Conservation (phyloP, 1,139 yeast genomes). For the Insectozyma bohioensis region DNA sequence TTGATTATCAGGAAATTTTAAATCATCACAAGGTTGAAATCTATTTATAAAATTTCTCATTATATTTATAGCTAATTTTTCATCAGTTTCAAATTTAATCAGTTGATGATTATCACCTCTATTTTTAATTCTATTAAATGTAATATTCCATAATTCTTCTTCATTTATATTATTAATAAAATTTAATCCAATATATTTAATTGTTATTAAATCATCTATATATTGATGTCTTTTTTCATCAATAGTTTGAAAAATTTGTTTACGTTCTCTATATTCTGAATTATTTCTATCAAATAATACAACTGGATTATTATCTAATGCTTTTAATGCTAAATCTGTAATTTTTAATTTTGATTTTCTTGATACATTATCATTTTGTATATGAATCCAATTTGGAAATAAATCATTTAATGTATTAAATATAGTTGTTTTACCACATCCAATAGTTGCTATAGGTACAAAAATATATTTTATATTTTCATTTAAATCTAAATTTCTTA, state of each 20-base stretch:
- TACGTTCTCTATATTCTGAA: constrained; percentile 68
- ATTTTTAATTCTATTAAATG: constrained; percentile 55
- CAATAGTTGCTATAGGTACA: constrained; percentile 86
- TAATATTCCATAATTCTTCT: constrained; percentile 45
- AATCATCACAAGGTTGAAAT: constrained; percentile 57
- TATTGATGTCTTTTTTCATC: constrained; percentile 34
- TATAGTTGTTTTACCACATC: constrained; percentile 93
- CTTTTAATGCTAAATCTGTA: constrained; percentile 48
- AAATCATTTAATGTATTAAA: constrained; percentile 58
- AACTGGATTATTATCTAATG: constrained; percentile 34
- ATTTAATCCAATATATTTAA: constrained; percentile 64
- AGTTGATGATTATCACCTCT: constrained; percentile 94
- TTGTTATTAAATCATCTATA: constrained; percentile 29
- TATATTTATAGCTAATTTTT: constrained; percentile 50
- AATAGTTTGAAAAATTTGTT: constrained; percentile 61
- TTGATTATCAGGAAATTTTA: constrained; percentile 56
- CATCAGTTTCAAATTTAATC: constrained; percentile 53
- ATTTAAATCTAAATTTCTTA: constrained; percentile 12
- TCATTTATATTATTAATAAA: constrained; percentile 41
- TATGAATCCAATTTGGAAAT: constrained; percentile 66
- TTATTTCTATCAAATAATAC: constrained; percentile 86
- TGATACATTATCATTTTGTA: constrained; percentile 81
- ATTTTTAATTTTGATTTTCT: constrained; percentile 51
- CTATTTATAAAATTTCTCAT: constrained; percentile 73
- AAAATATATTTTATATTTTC: constrained; percentile 51